Base-by-base conservation (phyloP, 2,329 filamentous ascomycete species). In the Blastomyces percursus region DNA sequence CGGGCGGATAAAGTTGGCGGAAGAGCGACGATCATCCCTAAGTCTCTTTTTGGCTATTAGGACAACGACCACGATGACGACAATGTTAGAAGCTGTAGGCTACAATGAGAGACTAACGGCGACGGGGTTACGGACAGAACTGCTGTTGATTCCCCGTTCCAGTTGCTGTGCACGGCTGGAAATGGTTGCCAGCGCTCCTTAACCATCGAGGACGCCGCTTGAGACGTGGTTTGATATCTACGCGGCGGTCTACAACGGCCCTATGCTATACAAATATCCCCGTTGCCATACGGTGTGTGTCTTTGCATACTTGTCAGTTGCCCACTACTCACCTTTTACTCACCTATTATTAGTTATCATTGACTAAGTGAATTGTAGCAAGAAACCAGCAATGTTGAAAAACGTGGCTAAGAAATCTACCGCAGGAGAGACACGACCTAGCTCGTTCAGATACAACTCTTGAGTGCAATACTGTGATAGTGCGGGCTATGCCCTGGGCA, bases 1-100 rank as follows among this genome's bases (percentile, higher is more conserved):
- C 54, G 54, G 54, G 54, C 35, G 32, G 54, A 56, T 56, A 56
- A 40, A 56, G 38, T 56, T 24, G 35, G 32, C 54, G 30, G 54
- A 56, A 24, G 32, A 32, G 9, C 54, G 54, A 56, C 30, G 54
- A 40, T 56, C 54, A 56, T 38, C 35, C 54, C 54, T 56, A 40
- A 24, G 14, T 7, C 2, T 35, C 51, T 35, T n/a, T 35, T 35
- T 9, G 7, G 32, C 30, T 4, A 3, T 32, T 32, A 5, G 32
- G 32, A 56, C 32, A 38, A 24, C 32, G 19, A 11, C 27, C 14
- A 40, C 51, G 38, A 35, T 8, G 19, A 44, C 42, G 8, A 52
- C 30, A 24, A 11, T 6, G 14, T 16, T 12, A 32, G 50, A 52
- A 11, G 9, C 35, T 38, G 9, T 9, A 9, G 2, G 35, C 35